A percentile compares a stretch with the other conserved stretches of the same genome.
Conservation (phyloP, 176 grass and related monocot genomes). For the bread wheat (Triticum aestivum) region IWGSC_CS_RefSeq_v2.1 NC_057801.1:556714660-556715159, state of each 20-base stretch:
- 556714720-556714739: not conserved
- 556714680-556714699: not conserved
- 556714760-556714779: not conserved
- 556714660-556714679: slow-evolving; percentile 14
- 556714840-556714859: not conserved
- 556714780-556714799: not conserved
- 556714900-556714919: not conserved
- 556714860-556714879: not conserved
- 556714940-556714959: not conserved
- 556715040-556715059: not conserved
- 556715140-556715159: not conserved
- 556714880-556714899: not conserved
- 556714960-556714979: not conserved
- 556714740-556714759: not conserved
- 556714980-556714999: not conserved
- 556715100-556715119: not conserved
- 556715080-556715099: not conserved
- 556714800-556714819: not conserved
- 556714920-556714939: not conserved
- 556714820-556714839: not conserved
- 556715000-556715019: not conserved
- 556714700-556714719: not conserved
- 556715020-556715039: not conserved
- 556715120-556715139: not conserved
- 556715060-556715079: not conserved